Evolutionary conservation across 2,329 filamentous ascomycete species (phyloP), one percentile per base, ranked within the genome.

Genomic region (Cladosporium sp.): DNA sequence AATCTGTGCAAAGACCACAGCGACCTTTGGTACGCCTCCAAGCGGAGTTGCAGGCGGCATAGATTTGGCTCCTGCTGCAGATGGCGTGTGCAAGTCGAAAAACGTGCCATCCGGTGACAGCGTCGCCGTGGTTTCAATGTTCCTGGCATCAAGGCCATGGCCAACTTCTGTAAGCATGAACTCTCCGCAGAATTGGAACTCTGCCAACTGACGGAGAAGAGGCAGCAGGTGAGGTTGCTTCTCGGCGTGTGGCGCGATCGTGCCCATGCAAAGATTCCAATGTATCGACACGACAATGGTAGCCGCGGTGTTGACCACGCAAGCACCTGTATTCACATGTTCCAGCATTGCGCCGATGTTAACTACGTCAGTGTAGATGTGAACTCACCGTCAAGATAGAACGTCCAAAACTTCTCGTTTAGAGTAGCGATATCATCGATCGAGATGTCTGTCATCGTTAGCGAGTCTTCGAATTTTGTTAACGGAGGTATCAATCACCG

Each of bases 141-240:
- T 65, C 0, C 55, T 33, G 8, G 63, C 63, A 16, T 65, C 63
- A 26, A 65, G 63, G 21, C 63, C 63, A 49, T 60, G 63, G 16
- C 63, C 63, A 28, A 65, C 23, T 40, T 65, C 63, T n/a, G 63
- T 65, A 6, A 65, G 55, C 55, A 65, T 60, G 63, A 60, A 65
- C 16, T 65, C 18, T 12, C 63, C 63, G 37, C 55, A 65, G 6
- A 65, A 4, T 8, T 29, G 4, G 52, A 65, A 65, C 5, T 18
- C 23, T n/a, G 33, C 26, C 7, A 53, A 26, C 18, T 31, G 11
- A 5, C 29, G 3, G 11, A 53, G 26, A 8, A 53, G 50, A n/a
- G 3, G 26, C 5, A 23, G 12, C 7, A 53, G 50, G 50, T 31
- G 11, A 11, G 50, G 50, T 31, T 53, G 50, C 6, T 31, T 16